These are phyloP conservation scores for Udeniomyces megalosporus DNA, from an alignment of 768 basidiomycete genomes.

Conservation along the genomic window DNA sequence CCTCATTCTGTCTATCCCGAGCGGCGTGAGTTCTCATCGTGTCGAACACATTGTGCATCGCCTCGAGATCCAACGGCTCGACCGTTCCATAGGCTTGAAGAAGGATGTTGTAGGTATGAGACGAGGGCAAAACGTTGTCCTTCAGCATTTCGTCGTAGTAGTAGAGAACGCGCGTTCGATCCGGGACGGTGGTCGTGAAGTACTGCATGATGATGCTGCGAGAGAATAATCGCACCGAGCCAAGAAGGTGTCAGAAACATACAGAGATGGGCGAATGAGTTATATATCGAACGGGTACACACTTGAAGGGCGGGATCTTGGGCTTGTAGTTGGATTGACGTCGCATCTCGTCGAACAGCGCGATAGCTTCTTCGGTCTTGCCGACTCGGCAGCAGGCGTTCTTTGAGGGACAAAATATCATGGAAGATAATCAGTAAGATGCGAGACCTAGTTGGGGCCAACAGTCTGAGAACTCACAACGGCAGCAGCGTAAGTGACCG, in stretches of 20 bases:
- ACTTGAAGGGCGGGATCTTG: constrained; percentile 83
- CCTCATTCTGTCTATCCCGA: not conserved
- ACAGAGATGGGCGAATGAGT: not conserved
- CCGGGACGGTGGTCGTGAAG: constrained; percentile 77
- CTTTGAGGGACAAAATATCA: constrained; percentile 11
- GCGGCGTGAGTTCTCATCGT: constrained; percentile 29
- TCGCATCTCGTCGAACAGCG: constrained; percentile 73
- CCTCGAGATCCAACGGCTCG: constrained; percentile 56
- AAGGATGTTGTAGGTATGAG: constrained; percentile 92
- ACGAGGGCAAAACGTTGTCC: constrained; percentile 53
- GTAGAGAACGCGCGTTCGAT: constrained; percentile 54
- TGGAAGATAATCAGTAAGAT: not conserved
- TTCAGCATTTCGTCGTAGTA: constrained; percentile 53
- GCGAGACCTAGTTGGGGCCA: not conserved
- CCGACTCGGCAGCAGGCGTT: constrained; percentile 82
- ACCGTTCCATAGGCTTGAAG: constrained; percentile 76
- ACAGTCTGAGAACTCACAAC: constrained; percentile 35
- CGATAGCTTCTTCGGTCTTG: constrained; percentile 62
- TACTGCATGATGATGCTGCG: constrained; percentile 73
- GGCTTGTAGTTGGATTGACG: constrained; percentile 57
- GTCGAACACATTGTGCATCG: constrained; percentile 56
- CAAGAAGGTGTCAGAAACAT: not conserved
- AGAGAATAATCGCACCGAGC: not conserved
- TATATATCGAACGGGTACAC: constrained; percentile 11
- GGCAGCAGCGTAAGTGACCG: constrained; percentile 87